These are phyloP conservation scores for Ceratobasidium theobromae DNA, from an alignment of 1,284 basidiomycete genomes.

Conservation along the genomic window DNA sequence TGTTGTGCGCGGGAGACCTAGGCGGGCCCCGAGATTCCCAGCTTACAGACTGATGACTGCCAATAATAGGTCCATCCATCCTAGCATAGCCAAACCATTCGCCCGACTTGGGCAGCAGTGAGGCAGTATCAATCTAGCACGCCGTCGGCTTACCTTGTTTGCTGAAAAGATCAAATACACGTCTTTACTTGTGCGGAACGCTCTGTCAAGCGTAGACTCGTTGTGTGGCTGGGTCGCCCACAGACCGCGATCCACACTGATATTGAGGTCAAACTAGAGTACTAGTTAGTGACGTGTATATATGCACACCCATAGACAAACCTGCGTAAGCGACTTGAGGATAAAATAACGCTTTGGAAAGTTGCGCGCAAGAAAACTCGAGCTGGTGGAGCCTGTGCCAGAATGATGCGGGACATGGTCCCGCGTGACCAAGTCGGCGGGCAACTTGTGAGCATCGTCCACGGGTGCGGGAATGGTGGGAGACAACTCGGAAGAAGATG, in stretches of 20 bases:
- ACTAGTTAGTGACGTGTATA: neutral
- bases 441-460: neutral
- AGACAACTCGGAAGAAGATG: constrained; percentile 30
- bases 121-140: constrained; percentile 1
- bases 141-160: constrained; percentile 77
- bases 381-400: constrained; percentile 63
- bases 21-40: constrained; percentile 39
- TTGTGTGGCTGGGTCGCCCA: constrained; percentile 97
- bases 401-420: constrained; percentile 42
- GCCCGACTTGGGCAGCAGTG: constrained; percentile 35
- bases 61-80: constrained; percentile 60
- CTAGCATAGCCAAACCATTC: constrained; percentile 75
- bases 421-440: neutral
- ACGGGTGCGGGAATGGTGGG: constrained; percentile 4
- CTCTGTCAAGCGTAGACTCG: constrained; percentile 85
- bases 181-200: constrained; percentile 82
- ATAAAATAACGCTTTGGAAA: constrained; percentile 92
- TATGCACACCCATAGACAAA: constrained; percentile 43
- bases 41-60: constrained; percentile 32
- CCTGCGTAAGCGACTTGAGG: constrained; percentile 83
- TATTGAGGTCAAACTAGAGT: constrained; percentile 73
- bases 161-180: constrained; percentile 90
- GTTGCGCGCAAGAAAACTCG: constrained; percentile 67
- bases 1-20: constrained; percentile 11
- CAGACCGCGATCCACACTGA: constrained; percentile 75